A percentile compares a stretch with the other conserved stretches of the same genome.
phyloP scores from a whole-genome alignment of 179 eudicot genomes.

The Sideroxylon spinosum region DNA sequence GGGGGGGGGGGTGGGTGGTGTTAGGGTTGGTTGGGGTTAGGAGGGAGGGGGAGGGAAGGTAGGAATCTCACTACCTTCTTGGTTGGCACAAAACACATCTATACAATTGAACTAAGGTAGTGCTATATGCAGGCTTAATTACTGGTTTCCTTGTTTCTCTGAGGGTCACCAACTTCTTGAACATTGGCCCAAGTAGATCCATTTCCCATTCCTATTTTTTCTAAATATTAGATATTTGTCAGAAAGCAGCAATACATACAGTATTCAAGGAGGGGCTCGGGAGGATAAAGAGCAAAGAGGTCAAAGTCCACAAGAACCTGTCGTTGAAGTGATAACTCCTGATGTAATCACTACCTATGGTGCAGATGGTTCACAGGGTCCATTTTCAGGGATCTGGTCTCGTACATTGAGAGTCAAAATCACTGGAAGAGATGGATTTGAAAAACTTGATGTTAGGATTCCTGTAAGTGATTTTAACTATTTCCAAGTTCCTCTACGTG shows the following conservation, averaged over 20 bases:
- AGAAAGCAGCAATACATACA: constrained; percentile 38
- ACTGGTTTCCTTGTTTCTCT: neutral
- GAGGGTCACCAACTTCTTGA: neutral
- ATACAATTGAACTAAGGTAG: neutral
- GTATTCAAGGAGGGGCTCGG: constrained; percentile 29
- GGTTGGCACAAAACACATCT: neutral
- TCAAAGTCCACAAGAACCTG: constrained; percentile 38
- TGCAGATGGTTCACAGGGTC: constrained; percentile 45
- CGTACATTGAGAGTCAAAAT: constrained; percentile 74
- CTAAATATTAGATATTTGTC: constrained; percentile 27
- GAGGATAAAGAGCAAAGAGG: constrained; percentile 35
- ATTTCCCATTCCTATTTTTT: neutral
- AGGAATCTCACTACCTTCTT: neutral
- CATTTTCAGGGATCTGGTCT: constrained; percentile 68
- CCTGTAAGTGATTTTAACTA: constrained; percentile 54
- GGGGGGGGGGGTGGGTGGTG: no score
- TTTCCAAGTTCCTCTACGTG: neutral
- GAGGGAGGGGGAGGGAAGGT: no score
- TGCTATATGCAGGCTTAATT: neutral
- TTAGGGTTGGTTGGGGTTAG: no score
- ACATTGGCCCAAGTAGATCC: neutral
- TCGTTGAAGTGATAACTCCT: constrained; percentile 67
- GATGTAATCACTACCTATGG: constrained; percentile 43
- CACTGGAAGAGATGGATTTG: constrained; percentile 78
- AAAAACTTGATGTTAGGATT: constrained; percentile 79